Evolutionary conservation across 345 rosid species (phyloP), one percentile per base, ranked within the genome.

Genomic region (Toxicodendron radicans): DNA sequence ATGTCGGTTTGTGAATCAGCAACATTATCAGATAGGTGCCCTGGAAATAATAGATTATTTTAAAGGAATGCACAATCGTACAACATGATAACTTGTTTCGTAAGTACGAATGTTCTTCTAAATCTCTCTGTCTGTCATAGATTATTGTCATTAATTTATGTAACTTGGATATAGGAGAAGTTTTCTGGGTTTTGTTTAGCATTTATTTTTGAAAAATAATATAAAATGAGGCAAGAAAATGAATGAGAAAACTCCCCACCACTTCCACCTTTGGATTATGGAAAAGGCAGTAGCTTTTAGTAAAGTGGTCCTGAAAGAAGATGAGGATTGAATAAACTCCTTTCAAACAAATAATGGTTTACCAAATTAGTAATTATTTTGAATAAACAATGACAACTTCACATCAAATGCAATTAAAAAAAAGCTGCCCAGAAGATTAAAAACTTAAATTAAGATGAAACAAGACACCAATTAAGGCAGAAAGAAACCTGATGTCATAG

Each of bases 401-500:
- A 52, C 48, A n/a, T 33, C 46, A 68, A 58, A 51, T 58, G 23
- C n/a, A n/a, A n/a, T n/a, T n/a, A n/a, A n/a, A n/a, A 11, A 64
- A 63, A 54, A 32, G 30, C 16, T 30, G 46, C n/a, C n/a, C n/a
- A n/a, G n/a, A 67, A n/a, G 16, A 9, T 58, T 64, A 52, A 38
- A 56, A 20, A 30, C 7, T 38, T 38, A 20, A 5, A 35, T 18
- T 52, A 21, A 68, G 10, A 61, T 46, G n/a, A 62, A 23, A 57
- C 53, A 43, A 64, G n/a, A 33, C 51, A 68, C 27, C 41, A 58
- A n/a, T n/a, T n/a, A n/a, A 60, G 3, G 76, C 69, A 27, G 30
- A 27, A 27, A 68, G 41, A 73, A 54, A 58, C 20, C 66, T 64
- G 53, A 77, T 53, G 58, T 57, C 71, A 72, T 60, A 20, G 41